Percentiles rank a stretch among this genome's conserved stretches.
Evolutionary conservation across 768 basidiomycete species (phyloP).

Genomic region (Leccinum fibrillosum): DNA sequence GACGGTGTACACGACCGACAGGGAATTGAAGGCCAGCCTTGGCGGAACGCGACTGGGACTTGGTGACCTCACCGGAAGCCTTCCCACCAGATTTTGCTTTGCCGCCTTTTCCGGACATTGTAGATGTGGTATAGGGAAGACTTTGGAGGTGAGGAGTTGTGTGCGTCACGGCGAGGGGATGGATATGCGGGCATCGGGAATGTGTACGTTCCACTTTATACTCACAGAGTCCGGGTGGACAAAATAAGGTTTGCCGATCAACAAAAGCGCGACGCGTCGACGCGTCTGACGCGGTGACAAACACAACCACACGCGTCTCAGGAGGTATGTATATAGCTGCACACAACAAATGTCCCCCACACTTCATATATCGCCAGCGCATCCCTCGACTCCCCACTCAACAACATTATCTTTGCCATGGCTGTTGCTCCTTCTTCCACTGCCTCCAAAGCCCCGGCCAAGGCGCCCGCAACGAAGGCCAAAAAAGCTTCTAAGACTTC

Average conservation of each 20-base stretch:
- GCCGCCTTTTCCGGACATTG: slow-evolving; percentile 40
- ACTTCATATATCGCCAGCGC: slow-evolving; percentile 16
- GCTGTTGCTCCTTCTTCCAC: slow-evolving; percentile 54
- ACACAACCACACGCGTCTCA: slow-evolving; percentile 38
- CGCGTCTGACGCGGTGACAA: slow-evolving; percentile 32
- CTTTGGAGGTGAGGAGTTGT: background rate
- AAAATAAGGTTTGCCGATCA: slow-evolving; percentile 37
- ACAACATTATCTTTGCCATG: slow-evolving; percentile 37
- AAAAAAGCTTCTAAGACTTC: slow-evolving; percentile 62
- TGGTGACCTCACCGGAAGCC: slow-evolving; percentile 37
- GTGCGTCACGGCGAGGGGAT: background rate
- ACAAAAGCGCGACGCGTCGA: slow-evolving; percentile 37
- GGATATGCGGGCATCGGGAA: slow-evolving; percentile 8
- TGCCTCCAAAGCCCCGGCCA: slow-evolving; percentile 43
- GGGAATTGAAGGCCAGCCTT: slow-evolving; percentile 46
- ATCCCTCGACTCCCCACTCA: slow-evolving; percentile 8
- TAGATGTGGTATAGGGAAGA: slow-evolving; percentile 17
- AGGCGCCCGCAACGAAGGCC: slow-evolving; percentile 36
- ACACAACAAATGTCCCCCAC: background rate
- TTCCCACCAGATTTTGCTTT: slow-evolving; percentile 73
- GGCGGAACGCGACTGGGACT: slow-evolving; percentile 38
- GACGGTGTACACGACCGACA: slow-evolving; percentile 61
- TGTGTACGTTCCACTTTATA: slow-evolving; percentile 28
- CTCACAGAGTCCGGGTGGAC: slow-evolving; percentile 7
- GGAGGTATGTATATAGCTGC: slow-evolving; percentile 17